These are phyloP conservation scores for Mycena leptocephala DNA, from an alignment of 768 basidiomycete species.

Conservation along the genomic window DNA sequence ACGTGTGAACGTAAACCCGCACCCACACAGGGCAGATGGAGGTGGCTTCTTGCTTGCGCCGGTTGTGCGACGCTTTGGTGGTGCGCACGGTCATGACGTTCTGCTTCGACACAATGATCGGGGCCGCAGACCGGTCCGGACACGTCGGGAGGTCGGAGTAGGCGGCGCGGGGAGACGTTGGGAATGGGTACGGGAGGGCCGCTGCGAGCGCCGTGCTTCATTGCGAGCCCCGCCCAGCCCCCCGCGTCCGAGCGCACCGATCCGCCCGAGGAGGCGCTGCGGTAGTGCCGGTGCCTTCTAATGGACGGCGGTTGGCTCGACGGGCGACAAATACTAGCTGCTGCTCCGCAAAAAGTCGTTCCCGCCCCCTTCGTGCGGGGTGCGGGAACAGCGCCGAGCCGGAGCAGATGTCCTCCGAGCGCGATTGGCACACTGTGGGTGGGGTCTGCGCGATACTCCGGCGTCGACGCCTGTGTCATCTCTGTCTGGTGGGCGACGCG, in stretches of 20 bases:
- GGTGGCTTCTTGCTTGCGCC: conserved; percentile 91
- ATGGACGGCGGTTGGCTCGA: conserved; percentile 33
- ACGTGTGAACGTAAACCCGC: conserved; percentile 91
- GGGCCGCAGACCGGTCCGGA: conserved; percentile 1
- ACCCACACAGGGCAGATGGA: conserved; percentile 88
- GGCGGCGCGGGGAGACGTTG: conserved; percentile 73
- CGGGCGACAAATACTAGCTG: conserved; percentile 25
- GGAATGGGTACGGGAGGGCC: conserved; percentile 81
- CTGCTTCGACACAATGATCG: conserved; percentile 66
- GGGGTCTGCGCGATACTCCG: too few relatives aligned
- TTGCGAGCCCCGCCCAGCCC: conserved; percentile 35
- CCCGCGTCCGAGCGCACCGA: conserved; percentile 14
- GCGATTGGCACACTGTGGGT: conserved; percentile 48
- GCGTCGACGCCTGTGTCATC: too few relatives aligned
- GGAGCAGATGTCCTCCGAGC: conserved; percentile 67
- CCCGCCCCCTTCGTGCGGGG: background rate
- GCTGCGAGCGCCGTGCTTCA: conserved; percentile 55
- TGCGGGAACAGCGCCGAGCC: background rate
- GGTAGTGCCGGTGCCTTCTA: conserved; percentile 19
- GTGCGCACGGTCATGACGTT: conserved; percentile 95
- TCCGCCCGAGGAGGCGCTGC: conserved; percentile 30
- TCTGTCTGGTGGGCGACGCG: too few relatives aligned
- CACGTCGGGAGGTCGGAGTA: conserved; percentile 67
- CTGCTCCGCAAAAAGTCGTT: background rate
- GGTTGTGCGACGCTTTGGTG: conserved; percentile 86